Percentiles rank a stretch among this genome's conserved stretches.
Conservation (phyloP, 192 early-diverging fungal genomes). For the Rhizophagus prolifer region DNA sequence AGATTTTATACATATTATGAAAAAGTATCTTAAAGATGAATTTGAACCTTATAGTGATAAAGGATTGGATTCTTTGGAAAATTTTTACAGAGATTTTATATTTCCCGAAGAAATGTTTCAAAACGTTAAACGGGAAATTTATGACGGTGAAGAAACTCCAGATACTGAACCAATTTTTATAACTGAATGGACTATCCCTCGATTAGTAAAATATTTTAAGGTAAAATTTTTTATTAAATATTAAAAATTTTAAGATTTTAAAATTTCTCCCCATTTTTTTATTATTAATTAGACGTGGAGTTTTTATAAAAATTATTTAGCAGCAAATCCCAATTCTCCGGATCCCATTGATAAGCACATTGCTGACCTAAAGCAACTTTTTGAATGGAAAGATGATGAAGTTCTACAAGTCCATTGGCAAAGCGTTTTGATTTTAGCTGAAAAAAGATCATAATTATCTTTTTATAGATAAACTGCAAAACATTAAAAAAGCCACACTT, state of each 20-base stretch:
- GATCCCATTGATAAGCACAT: constrained; percentile 51
- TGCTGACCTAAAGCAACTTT: constrained; percentile 33
- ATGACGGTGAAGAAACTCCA: not conserved
- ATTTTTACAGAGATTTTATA: constrained; percentile 43
- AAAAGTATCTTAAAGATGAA: constrained; percentile 31
- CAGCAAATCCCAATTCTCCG: constrained; percentile 35
- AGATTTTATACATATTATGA: constrained; percentile 34
- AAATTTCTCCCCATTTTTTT: not conserved
- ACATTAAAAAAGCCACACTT: too few species aligned
- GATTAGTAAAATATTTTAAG: constrained; percentile 50
- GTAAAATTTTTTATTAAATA: not conserved
- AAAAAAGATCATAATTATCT: not conserved
- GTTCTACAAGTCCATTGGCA: constrained; percentile 51
- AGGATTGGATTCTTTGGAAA: constrained; percentile 45
- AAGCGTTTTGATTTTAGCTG: constrained; percentile 45
- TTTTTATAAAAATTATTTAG: constrained; percentile 50
- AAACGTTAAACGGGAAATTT: constrained; percentile 36
- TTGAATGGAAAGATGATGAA: constrained; percentile 32
- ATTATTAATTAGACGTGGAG: constrained; percentile 43
- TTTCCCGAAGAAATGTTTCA: constrained; percentile 46
- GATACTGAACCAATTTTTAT: constrained; percentile 33
- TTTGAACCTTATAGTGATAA: constrained; percentile 48
- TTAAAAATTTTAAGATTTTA: too few species aligned
- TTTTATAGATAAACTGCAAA: too few species aligned
- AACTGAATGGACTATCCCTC: constrained; percentile 39